A percentile compares a stretch with the other conserved stretches of the same genome.
Evolutionary conservation across 1,139 yeast species (phyloP).

Genomic region (Spathaspora sp.): DNA sequence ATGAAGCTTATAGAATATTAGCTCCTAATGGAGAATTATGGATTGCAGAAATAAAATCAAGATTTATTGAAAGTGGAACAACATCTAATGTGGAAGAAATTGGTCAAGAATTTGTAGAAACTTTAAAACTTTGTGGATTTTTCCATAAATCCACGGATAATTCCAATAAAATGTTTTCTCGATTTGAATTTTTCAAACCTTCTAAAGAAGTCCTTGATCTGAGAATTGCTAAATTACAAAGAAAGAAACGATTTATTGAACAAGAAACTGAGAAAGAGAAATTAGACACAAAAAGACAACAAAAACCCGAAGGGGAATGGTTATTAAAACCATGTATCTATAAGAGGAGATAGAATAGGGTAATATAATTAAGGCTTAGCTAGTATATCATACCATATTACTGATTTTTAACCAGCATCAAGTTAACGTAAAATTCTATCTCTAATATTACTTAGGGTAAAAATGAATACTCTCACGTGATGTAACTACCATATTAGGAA

Average conservation of each 20-base stretch:
- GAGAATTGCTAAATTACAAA: constrained; percentile 59
- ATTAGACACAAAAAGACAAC: constrained; percentile 53
- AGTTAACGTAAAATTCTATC: no score
- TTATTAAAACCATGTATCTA: constrained; percentile 92
- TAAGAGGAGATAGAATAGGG: constrained; percentile 64
- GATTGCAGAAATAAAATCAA: constrained; percentile 95
- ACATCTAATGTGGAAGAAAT: constrained; percentile 35
- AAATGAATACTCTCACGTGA: no score
- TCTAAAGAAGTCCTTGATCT: constrained; percentile 67
- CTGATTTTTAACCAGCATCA: no score
- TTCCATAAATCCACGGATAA: constrained; percentile 88
- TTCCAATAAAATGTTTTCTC: constrained; percentile 86
- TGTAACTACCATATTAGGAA: background rate
- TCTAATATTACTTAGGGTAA: no score
- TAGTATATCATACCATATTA: no score
- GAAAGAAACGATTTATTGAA: constrained; percentile 72
- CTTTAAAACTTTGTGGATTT: constrained; percentile 76
- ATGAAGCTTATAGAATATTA: constrained; percentile 84
- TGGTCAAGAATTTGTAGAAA: constrained; percentile 76
- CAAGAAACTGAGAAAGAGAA: constrained; percentile 61
- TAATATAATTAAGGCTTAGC: no score
- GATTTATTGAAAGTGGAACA: constrained; percentile 61
- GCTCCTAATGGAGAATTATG: constrained; percentile 93
- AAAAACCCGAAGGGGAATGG: constrained; percentile 80
- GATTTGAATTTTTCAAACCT: constrained; percentile 92